Conservation (phyloP, 169 alveolate genomes). For the Fabrea salina region DNA sequence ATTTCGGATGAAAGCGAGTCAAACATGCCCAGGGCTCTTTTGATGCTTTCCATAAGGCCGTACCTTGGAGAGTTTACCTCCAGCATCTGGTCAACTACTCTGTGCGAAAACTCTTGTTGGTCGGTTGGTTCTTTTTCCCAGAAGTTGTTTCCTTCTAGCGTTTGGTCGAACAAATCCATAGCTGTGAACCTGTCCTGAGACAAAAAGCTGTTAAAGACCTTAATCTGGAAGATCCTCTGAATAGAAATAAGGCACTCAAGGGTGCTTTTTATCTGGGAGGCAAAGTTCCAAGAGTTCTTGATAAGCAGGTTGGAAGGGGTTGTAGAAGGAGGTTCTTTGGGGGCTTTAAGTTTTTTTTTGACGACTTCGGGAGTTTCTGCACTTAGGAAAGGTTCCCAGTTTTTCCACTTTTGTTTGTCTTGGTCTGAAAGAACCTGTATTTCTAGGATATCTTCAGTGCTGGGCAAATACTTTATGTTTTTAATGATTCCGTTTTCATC, state of each 20-base stretch:
- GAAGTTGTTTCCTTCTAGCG: not conserved
- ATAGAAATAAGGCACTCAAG: not conserved
- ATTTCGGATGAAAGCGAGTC: not conserved
- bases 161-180: not conserved
- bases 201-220: not conserved
- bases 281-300: conserved; percentile 1
- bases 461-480: not conserved
- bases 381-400: not conserved
- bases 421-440: not conserved
- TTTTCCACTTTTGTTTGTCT: not conserved
- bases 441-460: not conserved
- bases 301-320: no score
- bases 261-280: not conserved
- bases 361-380: not conserved
- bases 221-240: not conserved
- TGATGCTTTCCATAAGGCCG: not conserved
- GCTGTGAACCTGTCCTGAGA: not conserved
- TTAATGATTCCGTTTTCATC: not conserved
- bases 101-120: not conserved
- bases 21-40: not conserved
- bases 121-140: conserved; percentile 14
- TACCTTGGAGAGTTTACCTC: not conserved
- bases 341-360: not conserved
- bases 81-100: conserved; percentile 3
- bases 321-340: no score